phyloP scores from a whole-genome alignment of 768 basidiomycete genomes.

The Xerocomus spinulosus region DNA sequence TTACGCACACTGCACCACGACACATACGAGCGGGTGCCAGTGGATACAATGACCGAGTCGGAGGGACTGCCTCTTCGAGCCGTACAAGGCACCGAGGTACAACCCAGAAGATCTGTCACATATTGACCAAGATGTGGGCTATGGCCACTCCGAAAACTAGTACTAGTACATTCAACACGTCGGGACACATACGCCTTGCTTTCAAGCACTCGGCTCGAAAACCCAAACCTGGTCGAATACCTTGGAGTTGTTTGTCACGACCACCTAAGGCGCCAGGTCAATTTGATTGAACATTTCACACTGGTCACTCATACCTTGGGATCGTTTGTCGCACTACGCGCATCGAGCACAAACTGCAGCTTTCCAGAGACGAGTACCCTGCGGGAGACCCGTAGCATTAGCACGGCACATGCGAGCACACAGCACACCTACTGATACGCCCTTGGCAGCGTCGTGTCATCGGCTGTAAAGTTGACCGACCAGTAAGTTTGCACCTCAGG shows the following conservation, averaged over 20 bases:
- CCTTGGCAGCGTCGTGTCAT: neutral
- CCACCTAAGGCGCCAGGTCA: neutral
- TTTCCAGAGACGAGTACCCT: neutral
- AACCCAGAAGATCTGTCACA: too few species aligned
- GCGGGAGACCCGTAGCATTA: neutral
- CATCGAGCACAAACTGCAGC: neutral
- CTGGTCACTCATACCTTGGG: neutral
- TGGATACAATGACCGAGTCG: too few species aligned
- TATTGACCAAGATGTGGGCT: too few species aligned
- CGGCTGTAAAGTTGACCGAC: neutral
- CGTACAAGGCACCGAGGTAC: too few species aligned
- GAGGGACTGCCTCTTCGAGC: too few species aligned
- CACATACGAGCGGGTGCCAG: too few species aligned
- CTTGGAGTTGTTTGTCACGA: neutral
- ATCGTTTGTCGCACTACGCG: neutral
- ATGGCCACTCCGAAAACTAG: too few species aligned
- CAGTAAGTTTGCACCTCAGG: neutral
- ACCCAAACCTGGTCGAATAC: neutral
- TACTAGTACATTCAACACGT: neutral
- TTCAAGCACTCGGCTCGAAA: neutral
- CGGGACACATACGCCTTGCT: neutral
- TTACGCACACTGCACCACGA: too few species aligned
- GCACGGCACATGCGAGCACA: neutral
- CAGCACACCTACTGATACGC: neutral
- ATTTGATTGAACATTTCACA: neutral